These are phyloP conservation scores for Termitomyces sp. DNA, from an alignment of 1,284 basidiomycete species.

Conservation along the genomic window DNA sequence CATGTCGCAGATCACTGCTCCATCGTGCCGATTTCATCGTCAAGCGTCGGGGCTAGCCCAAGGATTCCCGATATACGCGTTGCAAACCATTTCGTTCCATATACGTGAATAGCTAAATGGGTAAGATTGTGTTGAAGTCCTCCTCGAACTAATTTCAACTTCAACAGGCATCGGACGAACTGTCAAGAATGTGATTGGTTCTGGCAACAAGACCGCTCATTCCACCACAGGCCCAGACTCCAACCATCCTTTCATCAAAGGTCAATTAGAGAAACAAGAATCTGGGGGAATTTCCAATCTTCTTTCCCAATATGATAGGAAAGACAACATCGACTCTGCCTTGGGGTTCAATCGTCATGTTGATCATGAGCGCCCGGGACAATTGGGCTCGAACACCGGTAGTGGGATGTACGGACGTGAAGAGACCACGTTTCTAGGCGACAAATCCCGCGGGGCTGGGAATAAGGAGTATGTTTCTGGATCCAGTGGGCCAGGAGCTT, in stretches of 20 bases:
- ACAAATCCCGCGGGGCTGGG: neutral
- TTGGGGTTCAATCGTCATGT: neutral
- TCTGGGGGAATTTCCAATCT: neutral
- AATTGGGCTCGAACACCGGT: neutral
- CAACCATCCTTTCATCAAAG: neutral
- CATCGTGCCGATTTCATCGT: neutral
- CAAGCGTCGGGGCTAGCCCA: too few species aligned
- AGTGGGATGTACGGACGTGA: neutral
- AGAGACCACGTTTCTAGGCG: neutral
- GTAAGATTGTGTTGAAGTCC: neutral
- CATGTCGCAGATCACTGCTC: neutral
- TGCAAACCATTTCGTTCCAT: neutral
- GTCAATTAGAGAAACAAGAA: neutral
- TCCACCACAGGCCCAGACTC: neutral
- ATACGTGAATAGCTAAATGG: neutral
- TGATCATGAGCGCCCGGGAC: neutral
- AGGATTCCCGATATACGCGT: neutral
- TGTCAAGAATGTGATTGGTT: neutral
- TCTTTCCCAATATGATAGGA: neutral
- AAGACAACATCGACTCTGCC: neutral
- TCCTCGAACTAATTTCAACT: neutral
- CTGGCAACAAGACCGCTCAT: neutral
- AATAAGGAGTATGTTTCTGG: conserved; percentile 1
- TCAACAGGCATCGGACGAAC: neutral
- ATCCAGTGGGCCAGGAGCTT: neutral